Percentiles rank a stretch among this genome's conserved stretches.
Evolutionary conservation across 441 rosid species (phyloP).

Genomic region (Aleurites moluccanus): DNA sequence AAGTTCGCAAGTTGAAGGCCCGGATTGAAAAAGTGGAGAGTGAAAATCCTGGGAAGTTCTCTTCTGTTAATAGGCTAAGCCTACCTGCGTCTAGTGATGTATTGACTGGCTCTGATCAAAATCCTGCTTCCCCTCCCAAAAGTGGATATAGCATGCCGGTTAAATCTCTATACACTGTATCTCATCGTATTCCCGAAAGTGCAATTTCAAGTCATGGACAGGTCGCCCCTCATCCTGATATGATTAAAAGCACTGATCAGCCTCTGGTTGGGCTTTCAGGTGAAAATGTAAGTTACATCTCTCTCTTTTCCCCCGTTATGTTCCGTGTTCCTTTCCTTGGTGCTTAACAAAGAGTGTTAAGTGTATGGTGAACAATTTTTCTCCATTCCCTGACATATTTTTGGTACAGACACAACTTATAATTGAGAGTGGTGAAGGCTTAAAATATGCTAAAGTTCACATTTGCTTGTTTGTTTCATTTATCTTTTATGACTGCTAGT

Average conservation of each 20-base stretch:
- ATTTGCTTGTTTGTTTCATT: neutral
- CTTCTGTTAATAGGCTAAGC: conserved; percentile 48
- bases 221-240: conserved; percentile 38
- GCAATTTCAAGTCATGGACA: conserved; percentile 41
- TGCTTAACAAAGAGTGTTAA: neutral
- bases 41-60: conserved; percentile 63
- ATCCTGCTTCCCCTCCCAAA: conserved; percentile 35
- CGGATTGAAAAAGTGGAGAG: conserved; percentile 59
- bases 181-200: conserved; percentile 39
- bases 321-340: neutral
- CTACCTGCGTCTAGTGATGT: conserved; percentile 41
- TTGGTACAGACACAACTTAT: neutral
- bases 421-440: neutral
- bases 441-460: neutral
- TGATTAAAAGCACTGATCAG: conserved; percentile 34
- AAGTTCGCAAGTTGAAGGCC: conserved; percentile 46
- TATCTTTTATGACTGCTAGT: neutral
- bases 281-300: conserved; percentile 37
- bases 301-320: neutral
- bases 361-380: neutral
- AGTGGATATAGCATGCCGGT: conserved; percentile 33
- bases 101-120: conserved; percentile 38
- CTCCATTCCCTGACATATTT: neutral
- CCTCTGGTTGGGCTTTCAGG: conserved; percentile 29
- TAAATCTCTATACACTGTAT: conserved; percentile 26